phyloP scores from a whole-genome alignment of 768 basidiomycete species.

The Cantharellus anzutake region DNA sequence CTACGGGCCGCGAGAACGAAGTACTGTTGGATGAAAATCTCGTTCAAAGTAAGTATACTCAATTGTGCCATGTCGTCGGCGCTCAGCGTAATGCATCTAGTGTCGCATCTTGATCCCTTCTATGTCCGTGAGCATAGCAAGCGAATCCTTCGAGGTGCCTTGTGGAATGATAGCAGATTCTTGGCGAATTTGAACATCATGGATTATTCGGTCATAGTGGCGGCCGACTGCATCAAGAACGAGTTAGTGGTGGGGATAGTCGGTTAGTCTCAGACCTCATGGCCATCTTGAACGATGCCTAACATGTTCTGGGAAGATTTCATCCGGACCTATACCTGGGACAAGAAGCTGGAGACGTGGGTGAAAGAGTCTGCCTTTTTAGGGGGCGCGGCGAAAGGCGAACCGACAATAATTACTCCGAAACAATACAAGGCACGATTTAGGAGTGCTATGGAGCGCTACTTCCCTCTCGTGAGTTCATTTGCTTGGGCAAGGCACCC shows the following conservation, averaged over 20 bases:
- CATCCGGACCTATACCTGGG: constrained; percentile 93
- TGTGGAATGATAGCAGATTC: constrained; percentile 93
- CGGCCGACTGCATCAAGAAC: constrained; percentile 73
- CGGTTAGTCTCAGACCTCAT: constrained; percentile 33
- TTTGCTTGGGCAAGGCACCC: neutral
- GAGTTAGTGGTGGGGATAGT: constrained; percentile 96
- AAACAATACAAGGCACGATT: constrained; percentile 85
- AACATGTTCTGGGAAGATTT: constrained; percentile 38
- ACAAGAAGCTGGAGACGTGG: constrained; percentile 97
- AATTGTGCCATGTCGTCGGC: neutral
- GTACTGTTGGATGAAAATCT: constrained; percentile 94
- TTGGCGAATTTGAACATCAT: constrained; percentile 86
- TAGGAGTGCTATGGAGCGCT: constrained; percentile 73
- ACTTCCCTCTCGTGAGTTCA: constrained; percentile 57
- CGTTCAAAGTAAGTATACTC: constrained; percentile 53
- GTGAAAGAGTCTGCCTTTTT: constrained; percentile 90
- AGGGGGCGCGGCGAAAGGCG: constrained; percentile 61
- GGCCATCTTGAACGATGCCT: constrained; percentile 5
- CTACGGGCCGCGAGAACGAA: constrained; percentile 79
- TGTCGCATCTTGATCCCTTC: constrained; percentile 69
- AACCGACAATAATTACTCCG: constrained; percentile 93
- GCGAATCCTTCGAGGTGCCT: constrained; percentile 70
- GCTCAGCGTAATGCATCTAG: neutral
- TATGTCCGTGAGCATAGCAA: constrained; percentile 96
- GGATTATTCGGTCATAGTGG: constrained; percentile 94